phyloP scores from a whole-genome alignment of 2,329 filamentous ascomycete genomes.

The Trichothecium roseum region DNA sequence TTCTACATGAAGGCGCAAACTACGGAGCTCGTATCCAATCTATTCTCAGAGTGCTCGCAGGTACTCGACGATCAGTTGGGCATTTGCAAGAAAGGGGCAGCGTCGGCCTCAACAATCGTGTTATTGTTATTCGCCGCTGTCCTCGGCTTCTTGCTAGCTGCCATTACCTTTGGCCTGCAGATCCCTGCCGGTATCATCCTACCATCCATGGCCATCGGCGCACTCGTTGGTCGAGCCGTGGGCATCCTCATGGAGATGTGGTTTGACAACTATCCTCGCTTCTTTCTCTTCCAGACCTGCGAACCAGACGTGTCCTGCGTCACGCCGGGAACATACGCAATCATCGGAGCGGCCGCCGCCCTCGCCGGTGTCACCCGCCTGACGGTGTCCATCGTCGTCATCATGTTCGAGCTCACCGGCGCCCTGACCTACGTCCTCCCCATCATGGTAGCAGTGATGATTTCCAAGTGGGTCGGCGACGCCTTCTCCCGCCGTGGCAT shows the following conservation, averaged over 20 bases:
- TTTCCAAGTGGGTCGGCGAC: constrained; percentile 96
- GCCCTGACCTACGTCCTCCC: constrained; percentile 93
- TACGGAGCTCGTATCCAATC: constrained; percentile 79
- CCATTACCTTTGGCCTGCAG: constrained; percentile 85
- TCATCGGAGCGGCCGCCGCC: constrained; percentile 90
- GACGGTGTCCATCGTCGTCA: constrained; percentile 97
- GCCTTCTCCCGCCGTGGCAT: constrained; percentile 88
- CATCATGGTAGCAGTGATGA: constrained; percentile 98
- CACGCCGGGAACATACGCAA: constrained; percentile 90
- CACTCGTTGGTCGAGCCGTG: constrained; percentile 77
- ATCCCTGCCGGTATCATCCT: constrained; percentile 94
- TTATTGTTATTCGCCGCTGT: constrained; percentile 73
- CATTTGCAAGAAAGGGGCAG: constrained; percentile 79
- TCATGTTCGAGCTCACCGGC: constrained; percentile 98
- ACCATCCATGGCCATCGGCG: constrained; percentile 92
- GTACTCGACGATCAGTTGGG: constrained; percentile 78
- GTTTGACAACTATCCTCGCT: constrained; percentile 67
- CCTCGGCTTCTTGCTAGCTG: constrained; percentile 75
- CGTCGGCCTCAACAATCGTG: constrained; percentile 71
- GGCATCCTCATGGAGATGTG: constrained; percentile 85
- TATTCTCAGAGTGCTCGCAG: constrained; percentile 84
- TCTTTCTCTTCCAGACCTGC: constrained; percentile 70
- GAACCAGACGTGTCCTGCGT: constrained; percentile 80
- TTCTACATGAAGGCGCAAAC: constrained; percentile 91
- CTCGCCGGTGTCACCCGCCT: constrained; percentile 88